Conservation (phyloP, 306 rosid species). For the Oxytropis ochrocephala region DNA sequence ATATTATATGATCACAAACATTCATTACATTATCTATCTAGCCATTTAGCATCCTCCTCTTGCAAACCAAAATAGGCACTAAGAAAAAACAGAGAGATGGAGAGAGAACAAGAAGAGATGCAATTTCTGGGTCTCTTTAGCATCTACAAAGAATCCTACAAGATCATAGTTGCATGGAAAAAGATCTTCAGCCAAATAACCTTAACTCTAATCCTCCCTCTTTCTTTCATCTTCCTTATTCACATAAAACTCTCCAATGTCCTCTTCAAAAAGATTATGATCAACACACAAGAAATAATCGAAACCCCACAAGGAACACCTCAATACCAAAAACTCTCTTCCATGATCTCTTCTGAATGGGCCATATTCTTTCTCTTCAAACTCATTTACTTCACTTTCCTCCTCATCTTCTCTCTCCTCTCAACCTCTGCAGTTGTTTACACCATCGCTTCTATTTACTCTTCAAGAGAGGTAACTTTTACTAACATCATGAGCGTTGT, state of each 20-base stretch:
- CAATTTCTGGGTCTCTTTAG: slow-evolving; percentile 47
- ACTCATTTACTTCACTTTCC: slow-evolving; percentile 21
- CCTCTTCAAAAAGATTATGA: slow-evolving; percentile 24
- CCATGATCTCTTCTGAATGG: slow-evolving; percentile 37
- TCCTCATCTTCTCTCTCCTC: slow-evolving; percentile 18
- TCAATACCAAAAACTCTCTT: slow-evolving; percentile 23
- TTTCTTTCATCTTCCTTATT: slow-evolving; percentile 47
- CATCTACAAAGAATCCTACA: slow-evolving; percentile 51
- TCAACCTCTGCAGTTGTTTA: slow-evolving; percentile 67
- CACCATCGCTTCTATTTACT: slow-evolving; percentile 62
- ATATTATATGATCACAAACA: neutral
- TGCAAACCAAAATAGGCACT: neutral
- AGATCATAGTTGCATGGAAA: slow-evolving; percentile 36
- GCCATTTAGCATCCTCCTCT: neutral
- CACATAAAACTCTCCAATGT: slow-evolving; percentile 46
- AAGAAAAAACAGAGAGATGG: slow-evolving; percentile 34
- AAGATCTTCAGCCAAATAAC: slow-evolving; percentile 57
- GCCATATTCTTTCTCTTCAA: slow-evolving; percentile 32
- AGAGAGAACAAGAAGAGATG: slow-evolving; percentile 64
- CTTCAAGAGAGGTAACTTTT: slow-evolving; percentile 37
- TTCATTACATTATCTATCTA: neutral
- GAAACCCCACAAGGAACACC: slow-evolving; percentile 13
- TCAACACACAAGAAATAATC: slow-evolving; percentile 4
- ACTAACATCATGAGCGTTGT: slow-evolving; percentile 46
- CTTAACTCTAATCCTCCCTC: slow-evolving; percentile 55